Evolutionary conservation across 345 rosid genomes (phyloP).

Genomic region (Lagerstroemia speciosa): DNA sequence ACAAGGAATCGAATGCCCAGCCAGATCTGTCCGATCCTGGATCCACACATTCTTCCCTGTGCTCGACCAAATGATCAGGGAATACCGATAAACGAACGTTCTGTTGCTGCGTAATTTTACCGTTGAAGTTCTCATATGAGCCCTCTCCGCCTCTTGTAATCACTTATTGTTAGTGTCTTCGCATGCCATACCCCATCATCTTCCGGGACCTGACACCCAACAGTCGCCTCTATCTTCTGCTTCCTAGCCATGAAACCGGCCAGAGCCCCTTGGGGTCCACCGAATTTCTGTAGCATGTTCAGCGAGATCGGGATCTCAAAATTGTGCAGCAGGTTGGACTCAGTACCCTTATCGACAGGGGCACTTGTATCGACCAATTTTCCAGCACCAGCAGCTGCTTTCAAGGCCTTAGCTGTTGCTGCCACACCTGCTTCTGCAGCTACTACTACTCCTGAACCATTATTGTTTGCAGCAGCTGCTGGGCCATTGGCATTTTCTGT

Average conservation of each 20-base stretch:
- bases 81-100: no score
- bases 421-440: constrained; percentile 34
- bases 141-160: constrained; percentile 97
- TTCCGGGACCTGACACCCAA: constrained; percentile 70
- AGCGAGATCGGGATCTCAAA: constrained; percentile 74
- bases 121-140: no score
- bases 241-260: constrained; percentile 91
- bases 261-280: constrained; percentile 76
- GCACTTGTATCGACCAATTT: constrained; percentile 89
- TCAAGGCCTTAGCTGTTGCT: constrained; percentile 73
- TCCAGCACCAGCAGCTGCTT: constrained; percentile 95
- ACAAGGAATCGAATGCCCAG: no score
- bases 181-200: constrained; percentile 84
- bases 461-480: constrained; percentile 13
- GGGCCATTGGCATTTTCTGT: constrained; percentile 25
- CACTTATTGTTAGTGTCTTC: constrained; percentile 84
- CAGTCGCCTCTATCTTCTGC: constrained; percentile 78
- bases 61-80: no score
- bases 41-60: no score
- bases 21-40: no score
- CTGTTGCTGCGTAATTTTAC: no score
- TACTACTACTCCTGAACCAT: no score
- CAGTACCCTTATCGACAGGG: constrained; percentile 82
- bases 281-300: constrained; percentile 51
- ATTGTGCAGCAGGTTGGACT: constrained; percentile 58